Evolutionary conservation across 225 moss, liverwort and hornwort genomes (phyloP), one percentile per base, ranked within the genome.

Genomic region (Bryoerythrophyllum caledonicum): DNA sequence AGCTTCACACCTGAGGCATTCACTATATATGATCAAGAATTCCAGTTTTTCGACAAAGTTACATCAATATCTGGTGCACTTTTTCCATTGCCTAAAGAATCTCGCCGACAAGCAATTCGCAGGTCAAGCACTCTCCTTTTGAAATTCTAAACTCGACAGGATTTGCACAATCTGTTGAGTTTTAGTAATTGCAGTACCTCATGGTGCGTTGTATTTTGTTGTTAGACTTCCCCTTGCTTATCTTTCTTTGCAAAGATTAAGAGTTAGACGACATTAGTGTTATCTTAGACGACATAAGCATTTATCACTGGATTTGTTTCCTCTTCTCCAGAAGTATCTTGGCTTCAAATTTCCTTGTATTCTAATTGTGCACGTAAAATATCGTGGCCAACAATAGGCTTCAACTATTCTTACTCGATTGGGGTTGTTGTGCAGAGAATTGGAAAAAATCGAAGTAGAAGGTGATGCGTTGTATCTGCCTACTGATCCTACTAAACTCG

Each of bases 21-120:
- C 65, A 90, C 82, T 49, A 66, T 88, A 28, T 94, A 89, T 72
- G 65, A 86, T 16, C 65, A 81, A 71, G 92, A 92, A 71, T 94
- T 94, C 44, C 83, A 82, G 34, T 94, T 94, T 73, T 90, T 94
- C 74, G 90, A 92, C 80, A 90, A 89, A 76, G 90, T 94, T 28
- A 94, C 94, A 55, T 94, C 94, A 4, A 90, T 94, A 49, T 94
- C 94, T 37, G 94, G 90, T 60, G 84, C 62, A 28, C 90, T 94
- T 74, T 92, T 89, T 83, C 89, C 87, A 0, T 41, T 94, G 52
- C 87, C 90, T 17, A 94, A 92, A 85, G 94, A 94, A 11, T 84
- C 90, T 70, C 90, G 94, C 21, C 86, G 90, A 77, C 84, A 73
- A 80, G 92, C 83, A 53, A 94, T 94, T 60, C 86, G 90, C 75